A percentile compares a stretch with the other conserved stretches of the same genome.
Evolutionary conservation across 192 early-diverging fungal species (phyloP).

Genomic region (Coemansia sp.): DNA sequence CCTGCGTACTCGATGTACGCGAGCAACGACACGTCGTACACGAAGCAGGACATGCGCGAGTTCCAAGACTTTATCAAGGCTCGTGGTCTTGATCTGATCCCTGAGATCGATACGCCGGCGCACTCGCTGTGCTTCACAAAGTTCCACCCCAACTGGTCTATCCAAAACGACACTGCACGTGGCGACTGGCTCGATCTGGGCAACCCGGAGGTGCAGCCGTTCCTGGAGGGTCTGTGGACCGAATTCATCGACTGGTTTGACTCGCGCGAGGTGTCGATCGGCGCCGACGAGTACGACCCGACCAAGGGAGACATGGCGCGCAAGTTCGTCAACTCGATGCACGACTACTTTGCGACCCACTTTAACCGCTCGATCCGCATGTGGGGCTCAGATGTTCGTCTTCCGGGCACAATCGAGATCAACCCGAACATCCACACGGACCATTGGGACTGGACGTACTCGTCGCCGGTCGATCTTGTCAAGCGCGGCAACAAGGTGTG

Average conservation of each 20-base stretch:
- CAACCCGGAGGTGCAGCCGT: conserved; percentile 41
- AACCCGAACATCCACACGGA: conserved; percentile 39
- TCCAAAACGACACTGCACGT: conserved; percentile 33
- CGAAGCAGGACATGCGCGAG: conserved; percentile 48
- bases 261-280: conserved; percentile 45
- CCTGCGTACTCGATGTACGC: conserved; percentile 43
- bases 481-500: conserved; percentile 41
- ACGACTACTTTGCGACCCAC: conserved; percentile 43
- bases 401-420: conserved; percentile 45
- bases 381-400: conserved; percentile 53
- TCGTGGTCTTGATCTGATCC: conserved; percentile 45
- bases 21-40: conserved; percentile 40
- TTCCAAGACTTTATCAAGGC: conserved; percentile 53
- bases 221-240: conserved; percentile 45
- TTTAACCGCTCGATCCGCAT: conserved; percentile 48
- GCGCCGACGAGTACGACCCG: conserved; percentile 52
- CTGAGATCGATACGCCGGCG: conserved; percentile 53
- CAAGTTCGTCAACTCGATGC: conserved; percentile 42
- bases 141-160: conserved; percentile 52
- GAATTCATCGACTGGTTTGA: conserved; percentile 55
- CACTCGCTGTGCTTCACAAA: conserved; percentile 54
- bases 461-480: conserved; percentile 33
- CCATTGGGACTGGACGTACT: conserved; percentile 33
- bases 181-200: conserved; percentile 54
- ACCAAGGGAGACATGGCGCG: conserved; percentile 46